A percentile compares a stretch with the other conserved stretches of the same genome.
Conservation (phyloP, 805 yeast genomes). For the Groenewaldozyma tartarivorans region DNA sequence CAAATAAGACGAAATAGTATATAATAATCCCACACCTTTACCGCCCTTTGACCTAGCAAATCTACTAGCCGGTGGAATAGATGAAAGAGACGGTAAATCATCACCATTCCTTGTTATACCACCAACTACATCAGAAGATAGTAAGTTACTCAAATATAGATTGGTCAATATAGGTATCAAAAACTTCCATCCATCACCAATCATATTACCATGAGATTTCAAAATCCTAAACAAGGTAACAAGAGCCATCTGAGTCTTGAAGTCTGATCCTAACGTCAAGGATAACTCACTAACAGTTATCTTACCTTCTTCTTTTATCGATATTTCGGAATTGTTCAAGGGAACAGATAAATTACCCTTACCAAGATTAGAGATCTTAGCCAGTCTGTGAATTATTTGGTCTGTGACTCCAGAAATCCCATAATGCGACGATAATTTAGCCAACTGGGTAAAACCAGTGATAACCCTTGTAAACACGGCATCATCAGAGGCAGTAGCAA, state of each 20-base stretch:
- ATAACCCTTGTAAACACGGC: conserved; percentile 79
- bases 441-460: conserved; percentile 78
- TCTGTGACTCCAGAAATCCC: conserved; percentile 50
- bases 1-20: conserved; percentile 85
- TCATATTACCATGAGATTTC: conserved; percentile 35
- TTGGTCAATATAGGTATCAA: conserved; percentile 51
- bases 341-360: conserved; percentile 29
- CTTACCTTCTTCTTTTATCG: conserved; percentile 37
- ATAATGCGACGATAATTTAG: conserved; percentile 63
- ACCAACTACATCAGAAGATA: conserved; percentile 25
- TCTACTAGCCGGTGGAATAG: conserved; percentile 56
- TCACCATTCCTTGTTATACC: conserved; percentile 46
- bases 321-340: conserved; percentile 23
- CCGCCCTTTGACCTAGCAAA: conserved; percentile 51
- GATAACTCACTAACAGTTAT: conserved; percentile 75
- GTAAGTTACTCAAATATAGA: conserved; percentile 62
- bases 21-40: conserved; percentile 68
- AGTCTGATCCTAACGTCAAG: conserved; percentile 78
- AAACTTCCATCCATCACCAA: conserved; percentile 48
- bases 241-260: conserved; percentile 83
- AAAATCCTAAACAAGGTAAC: conserved; percentile 77
- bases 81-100: conserved; percentile 40
- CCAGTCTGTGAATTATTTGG: conserved; percentile 52
- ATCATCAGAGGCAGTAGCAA: conserved; percentile 83
- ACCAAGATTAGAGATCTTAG: conserved; percentile 60